Percentiles rank a stretch among this genome's conserved stretches.
Evolutionary conservation across 495 filamentous ascomycete species (phyloP).

Genomic region (Penicillium samsonianum): DNA sequence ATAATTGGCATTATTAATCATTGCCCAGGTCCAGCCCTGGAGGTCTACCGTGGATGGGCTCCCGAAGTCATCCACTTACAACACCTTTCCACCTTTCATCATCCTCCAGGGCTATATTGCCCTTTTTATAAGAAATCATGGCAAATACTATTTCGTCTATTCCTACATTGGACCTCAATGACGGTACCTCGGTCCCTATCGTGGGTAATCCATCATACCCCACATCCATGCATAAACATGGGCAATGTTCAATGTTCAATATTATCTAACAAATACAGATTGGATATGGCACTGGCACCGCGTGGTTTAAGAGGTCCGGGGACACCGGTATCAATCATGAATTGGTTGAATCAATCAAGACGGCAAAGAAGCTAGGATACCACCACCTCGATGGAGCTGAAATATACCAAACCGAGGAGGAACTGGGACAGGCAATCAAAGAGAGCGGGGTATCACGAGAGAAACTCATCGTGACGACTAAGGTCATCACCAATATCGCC

Average conservation of each 20-base stretch:
- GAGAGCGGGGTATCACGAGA: conserved; percentile 64
- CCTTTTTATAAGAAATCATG: conserved; percentile 9
- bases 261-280: conserved; percentile 52
- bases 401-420: conserved; percentile 77
- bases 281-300: conserved; percentile 70
- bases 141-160: conserved; percentile 34
- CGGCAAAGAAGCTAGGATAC: conserved; percentile 70
- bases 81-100: not conserved
- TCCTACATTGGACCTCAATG: conserved; percentile 62
- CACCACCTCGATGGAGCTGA: conserved; percentile 80
- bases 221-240: not conserved
- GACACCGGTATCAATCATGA: conserved; percentile 37
- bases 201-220: conserved; percentile 42
- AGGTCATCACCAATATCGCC: conserved; percentile 58
- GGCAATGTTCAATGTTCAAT: not conserved
- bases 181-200: conserved; percentile 73
- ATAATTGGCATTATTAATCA: conserved; percentile 29
- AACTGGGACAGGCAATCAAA: conserved; percentile 74
- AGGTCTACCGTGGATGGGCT: too few species aligned
- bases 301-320: conserved; percentile 55
- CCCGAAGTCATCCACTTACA: not conserved
- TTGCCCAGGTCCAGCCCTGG: not conserved
- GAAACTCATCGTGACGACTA: conserved; percentile 76
- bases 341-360: conserved; percentile 61
- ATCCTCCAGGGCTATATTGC: not conserved